Evolutionary conservation across 108 stramenopile genomes (phyloP).

Genomic region (Nitzschia sp.): DNA sequence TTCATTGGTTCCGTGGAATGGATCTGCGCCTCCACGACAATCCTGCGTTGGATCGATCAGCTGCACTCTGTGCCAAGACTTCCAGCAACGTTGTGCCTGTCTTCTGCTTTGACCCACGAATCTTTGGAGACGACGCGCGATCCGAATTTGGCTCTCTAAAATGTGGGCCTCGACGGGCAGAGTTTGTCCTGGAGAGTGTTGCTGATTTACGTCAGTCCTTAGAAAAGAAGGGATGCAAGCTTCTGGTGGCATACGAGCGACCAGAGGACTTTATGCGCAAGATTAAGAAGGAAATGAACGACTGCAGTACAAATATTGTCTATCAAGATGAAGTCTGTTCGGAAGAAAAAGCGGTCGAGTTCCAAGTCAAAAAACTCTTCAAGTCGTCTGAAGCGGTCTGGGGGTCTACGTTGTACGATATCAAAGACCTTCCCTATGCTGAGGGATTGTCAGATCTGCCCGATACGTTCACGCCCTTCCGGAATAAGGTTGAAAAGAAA

Average conservation of each 20-base stretch:
- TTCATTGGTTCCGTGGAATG: slow-evolving; percentile 77
- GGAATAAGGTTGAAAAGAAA: slow-evolving; percentile 88
- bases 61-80: slow-evolving; percentile 28
- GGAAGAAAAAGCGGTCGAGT: slow-evolving; percentile 70
- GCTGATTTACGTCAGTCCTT: slow-evolving; percentile 61
- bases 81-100: slow-evolving; percentile 53
- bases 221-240: slow-evolving; percentile 51
- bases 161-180: slow-evolving; percentile 70
- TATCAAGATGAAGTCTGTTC: slow-evolving; percentile 79
- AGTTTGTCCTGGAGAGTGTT: slow-evolving; percentile 78
- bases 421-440: slow-evolving; percentile 81
- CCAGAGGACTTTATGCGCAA: slow-evolving; percentile 64
- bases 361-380: slow-evolving; percentile 30
- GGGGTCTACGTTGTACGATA: slow-evolving; percentile 91
- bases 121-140: slow-evolving; percentile 55
- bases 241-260: slow-evolving; percentile 64
- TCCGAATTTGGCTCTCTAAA: slow-evolving; percentile 57
- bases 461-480: slow-evolving; percentile 89
- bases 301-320: slow-evolving; percentile 22
- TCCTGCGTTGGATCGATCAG: slow-evolving; percentile 58
- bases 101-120: slow-evolving; percentile 79
- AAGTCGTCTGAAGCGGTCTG: slow-evolving; percentile 61
- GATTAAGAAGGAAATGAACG: slow-evolving; percentile 19
- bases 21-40: slow-evolving; percentile 86
- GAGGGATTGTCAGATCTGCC: slow-evolving; percentile 67